Evolutionary conservation across 805 yeast genomes (phyloP), one percentile per base, ranked within the genome.

Genomic region (Ogataea ganodermae): DNA sequence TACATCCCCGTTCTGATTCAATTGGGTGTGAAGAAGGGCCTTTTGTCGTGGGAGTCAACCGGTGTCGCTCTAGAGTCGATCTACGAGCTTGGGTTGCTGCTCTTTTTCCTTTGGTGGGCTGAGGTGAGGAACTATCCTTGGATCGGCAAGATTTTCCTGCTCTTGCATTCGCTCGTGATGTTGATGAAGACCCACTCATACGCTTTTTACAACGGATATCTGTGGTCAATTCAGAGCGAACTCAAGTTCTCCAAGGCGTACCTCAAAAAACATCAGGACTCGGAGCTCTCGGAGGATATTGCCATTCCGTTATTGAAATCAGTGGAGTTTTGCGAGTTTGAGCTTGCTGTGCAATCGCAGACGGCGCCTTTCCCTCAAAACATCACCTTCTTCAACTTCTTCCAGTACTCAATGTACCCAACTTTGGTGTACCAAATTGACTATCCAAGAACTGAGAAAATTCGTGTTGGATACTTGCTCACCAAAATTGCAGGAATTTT

Each of bases 171-270:
- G 9, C 72, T 89, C 41, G 98, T 94, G 1, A 72, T 90, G 54
- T 63, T 95, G 57, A 94, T 94, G 99, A 94, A 94, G 64, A 85
- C 86, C 81, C 98, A 94, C 65, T 90, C 98, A 1, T 94, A 84
- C 63, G 89, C 89, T 1, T 90, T 87, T 60, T 94, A 83, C 70
- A 91, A 91, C 61, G 99, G 98, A 0, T 89, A 92, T 63, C 69
- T 94, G 49, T 88, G 95, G 90, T 69, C 65, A 27, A 79, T 84
- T 36, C 58, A 64, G 18, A 66, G 70, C 13, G 92, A 87, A 59
- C 68, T 84, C 36, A 57, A 71, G 2, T 76, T 72, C 48, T 78
- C 88, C 0, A 68, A 68, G 46, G 58, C 50, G 2, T 74, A 74
- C 40, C 56, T 81, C 35, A 69, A 72, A 16, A 72, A 73, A 42